Percentiles rank a stretch among this genome's conserved stretches.
Evolutionary conservation across 2,329 filamentous ascomycete species (phyloP).

Genomic region (Venturia oleaginea): DNA sequence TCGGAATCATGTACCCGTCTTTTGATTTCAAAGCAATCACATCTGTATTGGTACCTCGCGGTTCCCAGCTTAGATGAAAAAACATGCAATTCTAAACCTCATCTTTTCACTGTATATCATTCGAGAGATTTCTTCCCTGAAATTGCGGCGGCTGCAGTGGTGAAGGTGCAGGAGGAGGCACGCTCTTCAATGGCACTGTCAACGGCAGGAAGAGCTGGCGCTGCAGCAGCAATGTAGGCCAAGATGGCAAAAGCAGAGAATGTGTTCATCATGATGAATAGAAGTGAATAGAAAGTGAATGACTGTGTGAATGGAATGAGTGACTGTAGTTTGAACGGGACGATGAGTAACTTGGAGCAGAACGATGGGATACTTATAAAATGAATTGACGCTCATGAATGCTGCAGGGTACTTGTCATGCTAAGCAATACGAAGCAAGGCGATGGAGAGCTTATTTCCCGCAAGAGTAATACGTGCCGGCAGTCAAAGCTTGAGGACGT

Average conservation of each 20-base stretch:
- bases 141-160: background rate
- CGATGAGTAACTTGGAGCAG: background rate
- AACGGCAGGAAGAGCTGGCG: background rate
- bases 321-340: slow-evolving; percentile 1
- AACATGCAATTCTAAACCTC: too few relatives aligned
- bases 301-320: slow-evolving; percentile 1
- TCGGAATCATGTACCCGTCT: too few relatives aligned
- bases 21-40: too few relatives aligned
- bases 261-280: slow-evolving; percentile 5
- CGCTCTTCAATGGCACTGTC: slow-evolving; percentile 5
- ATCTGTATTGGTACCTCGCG: too few relatives aligned
- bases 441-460: background rate
- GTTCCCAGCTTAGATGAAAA: too few relatives aligned
- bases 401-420: background rate
- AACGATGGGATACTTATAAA: background rate
- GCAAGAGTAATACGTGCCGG: background rate
- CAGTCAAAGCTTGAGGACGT: background rate
- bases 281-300: background rate
- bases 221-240: background rate
- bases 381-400: background rate
- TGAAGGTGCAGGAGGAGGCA: slow-evolving; percentile 9
- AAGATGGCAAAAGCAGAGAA: slow-evolving; percentile 5
- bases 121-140: slow-evolving; percentile 3
- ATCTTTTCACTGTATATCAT: too few relatives aligned
- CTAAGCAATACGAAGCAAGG: background rate